Conservation (phyloP, 2,329 filamentous ascomycete genomes). For the Penicillium paneum region DNA sequence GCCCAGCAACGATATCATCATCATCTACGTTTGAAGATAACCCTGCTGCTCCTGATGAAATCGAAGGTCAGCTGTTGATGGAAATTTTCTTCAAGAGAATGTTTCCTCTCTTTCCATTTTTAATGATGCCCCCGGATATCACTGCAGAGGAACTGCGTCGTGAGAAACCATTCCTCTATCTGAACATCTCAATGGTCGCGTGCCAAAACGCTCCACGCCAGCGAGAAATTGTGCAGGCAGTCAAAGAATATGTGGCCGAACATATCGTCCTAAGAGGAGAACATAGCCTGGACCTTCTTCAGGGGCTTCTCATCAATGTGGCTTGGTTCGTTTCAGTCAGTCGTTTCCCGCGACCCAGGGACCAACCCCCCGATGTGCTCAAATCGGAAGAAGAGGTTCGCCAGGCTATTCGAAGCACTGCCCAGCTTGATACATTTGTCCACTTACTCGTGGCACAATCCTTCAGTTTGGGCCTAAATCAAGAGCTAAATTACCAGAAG, state of each 20-base stretch:
- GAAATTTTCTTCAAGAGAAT: slow-evolving; percentile 18
- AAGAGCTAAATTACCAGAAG: slow-evolving; percentile 7
- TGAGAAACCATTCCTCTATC: slow-evolving; percentile 24
- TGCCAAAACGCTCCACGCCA: slow-evolving; percentile 15
- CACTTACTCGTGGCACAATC: slow-evolving; percentile 49
- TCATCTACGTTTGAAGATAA: slow-evolving; percentile 1
- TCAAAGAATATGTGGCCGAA: slow-evolving; percentile 39
- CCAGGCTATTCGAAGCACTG: slow-evolving; percentile 4
- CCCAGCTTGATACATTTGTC: slow-evolving; percentile 53
- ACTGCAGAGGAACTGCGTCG: slow-evolving; percentile 17
- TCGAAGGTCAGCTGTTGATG: slow-evolving; percentile 11
- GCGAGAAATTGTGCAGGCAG: slow-evolving; percentile 8
- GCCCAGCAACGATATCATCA: neutral
- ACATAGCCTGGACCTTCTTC: slow-evolving; percentile 45
- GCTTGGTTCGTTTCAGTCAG: slow-evolving; percentile 42
- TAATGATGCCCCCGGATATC: slow-evolving; percentile 17
- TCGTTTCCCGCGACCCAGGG: neutral
- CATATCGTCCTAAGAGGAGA: slow-evolving; percentile 45
- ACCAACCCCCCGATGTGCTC: neutral
- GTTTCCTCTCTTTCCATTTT: slow-evolving; percentile 27
- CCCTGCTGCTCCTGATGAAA: slow-evolving; percentile 1
- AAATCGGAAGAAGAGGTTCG: slow-evolving; percentile 5
- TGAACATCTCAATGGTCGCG: slow-evolving; percentile 21
- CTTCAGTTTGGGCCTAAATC: slow-evolving; percentile 48
- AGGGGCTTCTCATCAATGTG: slow-evolving; percentile 48